Percentiles rank a stretch among this genome's conserved stretches.
Evolutionary conservation across 2,329 filamentous ascomycete genomes (phyloP).

Genomic region (Bipolaris oryzae): DNA sequence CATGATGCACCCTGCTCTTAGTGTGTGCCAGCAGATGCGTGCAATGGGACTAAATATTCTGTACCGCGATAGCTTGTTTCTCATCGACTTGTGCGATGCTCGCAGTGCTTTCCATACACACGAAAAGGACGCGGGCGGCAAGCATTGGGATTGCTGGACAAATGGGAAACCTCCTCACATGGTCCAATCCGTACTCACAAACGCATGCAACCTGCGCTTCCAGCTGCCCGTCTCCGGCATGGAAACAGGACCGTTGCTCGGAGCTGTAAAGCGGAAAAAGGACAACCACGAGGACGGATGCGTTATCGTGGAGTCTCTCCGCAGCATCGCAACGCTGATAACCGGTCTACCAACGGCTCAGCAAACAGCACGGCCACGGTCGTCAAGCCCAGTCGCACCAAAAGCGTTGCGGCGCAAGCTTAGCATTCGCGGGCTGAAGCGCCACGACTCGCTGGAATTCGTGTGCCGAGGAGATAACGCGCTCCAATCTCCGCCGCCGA

Average conservation of each 20-base stretch:
- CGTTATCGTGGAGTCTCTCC: constrained; percentile 26
- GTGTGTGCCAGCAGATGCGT: constrained; percentile 7
- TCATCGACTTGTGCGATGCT: constrained; percentile 31
- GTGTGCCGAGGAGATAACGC: constrained; percentile 14
- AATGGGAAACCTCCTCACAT: constrained; percentile 20
- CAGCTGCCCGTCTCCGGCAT: constrained; percentile 34
- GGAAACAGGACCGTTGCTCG: constrained; percentile 20
- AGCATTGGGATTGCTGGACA: constrained; percentile 31
- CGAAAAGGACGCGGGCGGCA: constrained; percentile 22
- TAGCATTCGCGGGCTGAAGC: constrained; percentile 11
- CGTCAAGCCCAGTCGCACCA: constrained; percentile 5
- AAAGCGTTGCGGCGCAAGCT: constrained; percentile 13
- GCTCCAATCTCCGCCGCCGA: background rate
- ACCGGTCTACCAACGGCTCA: constrained; percentile 1
- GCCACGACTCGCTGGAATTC: constrained; percentile 9
- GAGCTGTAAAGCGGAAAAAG: constrained; percentile 31
- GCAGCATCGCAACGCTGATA: constrained; percentile 20
- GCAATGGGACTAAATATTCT: constrained; percentile 23
- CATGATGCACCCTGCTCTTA: constrained; percentile 12
- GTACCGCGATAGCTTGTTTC: constrained; percentile 26
- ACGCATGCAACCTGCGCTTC: constrained; percentile 26
- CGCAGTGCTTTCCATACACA: constrained; percentile 13
- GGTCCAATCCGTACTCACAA: constrained; percentile 24
- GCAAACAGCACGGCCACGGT: constrained; percentile 1
- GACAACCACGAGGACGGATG: constrained; percentile 26